Evolutionary conservation across 768 basidiomycete genomes (phyloP), one percentile per base, ranked within the genome.

Genomic region (Floccularia luteovirens): DNA sequence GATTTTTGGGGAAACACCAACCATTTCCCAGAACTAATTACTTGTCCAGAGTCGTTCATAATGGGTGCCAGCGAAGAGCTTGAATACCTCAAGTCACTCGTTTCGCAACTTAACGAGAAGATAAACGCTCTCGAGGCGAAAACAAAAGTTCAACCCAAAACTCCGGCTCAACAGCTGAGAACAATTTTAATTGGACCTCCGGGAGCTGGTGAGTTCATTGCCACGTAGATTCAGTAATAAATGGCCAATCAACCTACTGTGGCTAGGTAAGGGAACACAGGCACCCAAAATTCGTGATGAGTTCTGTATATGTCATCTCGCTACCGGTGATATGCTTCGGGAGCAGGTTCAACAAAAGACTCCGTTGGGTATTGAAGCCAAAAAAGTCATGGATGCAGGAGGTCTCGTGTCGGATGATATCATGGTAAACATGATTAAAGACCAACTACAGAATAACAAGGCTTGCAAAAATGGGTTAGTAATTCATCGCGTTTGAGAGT

Each of bases 271-370:
- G 74, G 96, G 96, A 20, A 99, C 96, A 2, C 96, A 99, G 62
- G 96, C 92, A 0, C 94, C 96, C 4, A 77, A 72, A 58, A 92
- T 99, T 67, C 80, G 83, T 38, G 82, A 90, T 47, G 76, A 88
- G 55, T 99, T 87, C 71, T 93, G 91, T 57, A 79, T 99, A 32
- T 99, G 96, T 71, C 96, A 99, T 68, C 70, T 99, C 51, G 94
- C 96, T 19, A 99, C 96, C 22, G 96, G 96, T 14, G 96, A 99
- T 69, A 94, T 99, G 91, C 74, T 99, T 43, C 85, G 96, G 36
- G 89, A 91, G 47, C 91, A 99, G 61, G 91, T 99, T 45, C 56
- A 79, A 24, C 62, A 80, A 58, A 85, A 93, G 67, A 96, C 96
- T 3, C 66, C 76, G 31, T 77, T 99, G 30, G 96, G 96, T 46